A percentile compares a stretch with the other conserved stretches of the same genome.
Conservation (phyloP, 1,284 basidiomycete genomes). For the Albatrellus sp. region DNA sequence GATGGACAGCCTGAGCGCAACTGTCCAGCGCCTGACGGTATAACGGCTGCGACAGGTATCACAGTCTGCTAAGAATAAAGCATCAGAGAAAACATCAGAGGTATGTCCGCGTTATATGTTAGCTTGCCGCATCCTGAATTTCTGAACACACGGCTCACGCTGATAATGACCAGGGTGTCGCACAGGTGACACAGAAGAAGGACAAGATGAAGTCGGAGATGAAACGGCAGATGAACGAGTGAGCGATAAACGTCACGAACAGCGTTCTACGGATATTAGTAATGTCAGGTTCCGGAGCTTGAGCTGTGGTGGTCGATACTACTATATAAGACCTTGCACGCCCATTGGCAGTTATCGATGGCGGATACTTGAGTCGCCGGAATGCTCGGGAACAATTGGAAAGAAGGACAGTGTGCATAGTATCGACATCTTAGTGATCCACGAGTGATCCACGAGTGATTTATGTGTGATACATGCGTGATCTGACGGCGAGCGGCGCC, state of each 20-base stretch:
- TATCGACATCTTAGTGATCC: too few relatives aligned
- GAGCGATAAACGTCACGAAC: background rate
- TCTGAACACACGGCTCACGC: background rate
- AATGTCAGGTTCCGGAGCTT: background rate
- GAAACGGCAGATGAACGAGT: background rate
- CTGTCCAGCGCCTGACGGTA: conserved; percentile 20
- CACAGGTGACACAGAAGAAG: conserved; percentile 4
- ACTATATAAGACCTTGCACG: too few relatives aligned
- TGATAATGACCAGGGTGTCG: conserved; percentile 2
- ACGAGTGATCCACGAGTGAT: too few relatives aligned
- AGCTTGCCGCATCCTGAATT: background rate
- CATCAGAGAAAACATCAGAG: conserved; percentile 27
- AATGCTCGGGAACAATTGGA: too few relatives aligned
- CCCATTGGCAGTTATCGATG: too few relatives aligned
- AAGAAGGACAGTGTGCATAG: too few relatives aligned
- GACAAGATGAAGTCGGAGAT: conserved; percentile 1
- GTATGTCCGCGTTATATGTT: conserved; percentile 14
- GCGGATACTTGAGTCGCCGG: too few relatives aligned
- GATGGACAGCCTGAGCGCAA: too few relatives aligned
- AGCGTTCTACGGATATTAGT: background rate
- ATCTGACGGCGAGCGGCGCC: too few relatives aligned
- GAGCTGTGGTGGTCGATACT: background rate
- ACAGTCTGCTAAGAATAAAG: too few relatives aligned
- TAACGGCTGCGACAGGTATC: conserved; percentile 9
- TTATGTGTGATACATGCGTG: too few relatives aligned